Evolutionary conservation across 768 basidiomycete genomes (phyloP).

Genomic region (Dentipellis sp.): DNA sequence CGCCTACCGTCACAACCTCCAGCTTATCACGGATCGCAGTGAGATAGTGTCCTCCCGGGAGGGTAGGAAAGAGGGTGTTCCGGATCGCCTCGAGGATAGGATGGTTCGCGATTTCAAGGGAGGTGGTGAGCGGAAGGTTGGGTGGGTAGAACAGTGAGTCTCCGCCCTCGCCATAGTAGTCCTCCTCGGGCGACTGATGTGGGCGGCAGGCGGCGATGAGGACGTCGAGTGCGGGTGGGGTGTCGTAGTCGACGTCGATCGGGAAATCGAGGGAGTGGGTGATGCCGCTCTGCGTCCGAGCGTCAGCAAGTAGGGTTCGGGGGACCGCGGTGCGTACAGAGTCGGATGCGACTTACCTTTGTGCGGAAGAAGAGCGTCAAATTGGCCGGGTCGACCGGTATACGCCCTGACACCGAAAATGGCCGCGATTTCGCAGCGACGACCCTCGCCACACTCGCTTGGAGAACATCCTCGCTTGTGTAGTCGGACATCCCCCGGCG

Average conservation of each 20-base stretch:
- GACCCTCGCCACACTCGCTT: slow-evolving; percentile 45
- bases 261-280: slow-evolving; percentile 79
- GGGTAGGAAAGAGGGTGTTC: slow-evolving; percentile 59
- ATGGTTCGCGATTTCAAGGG: slow-evolving; percentile 73
- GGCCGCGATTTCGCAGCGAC: slow-evolving; percentile 51
- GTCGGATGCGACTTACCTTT: slow-evolving; percentile 39
- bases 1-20: slow-evolving; percentile 57
- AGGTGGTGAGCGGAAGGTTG: slow-evolving; percentile 61
- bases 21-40: slow-evolving; percentile 59
- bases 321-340: neutral
- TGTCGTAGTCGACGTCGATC: slow-evolving; percentile 64
- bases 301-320: neutral
- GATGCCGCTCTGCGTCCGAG: slow-evolving; percentile 49
- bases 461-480: slow-evolving; percentile 43
- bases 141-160: slow-evolving; percentile 69
- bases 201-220: slow-evolving; percentile 68
- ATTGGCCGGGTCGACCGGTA: slow-evolving; percentile 59
- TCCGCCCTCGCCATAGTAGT: slow-evolving; percentile 31
- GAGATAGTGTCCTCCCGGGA: slow-evolving; percentile 63
- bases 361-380: slow-evolving; percentile 72
- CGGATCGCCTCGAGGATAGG: slow-evolving; percentile 75
- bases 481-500: slow-evolving; percentile 31
- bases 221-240: slow-evolving; percentile 71
- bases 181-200: slow-evolving; percentile 43
- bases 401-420: slow-evolving; percentile 57